Conservation (phyloP, 2,329 filamentous ascomycete species). For the Cladorrhinum sp. region DNA sequence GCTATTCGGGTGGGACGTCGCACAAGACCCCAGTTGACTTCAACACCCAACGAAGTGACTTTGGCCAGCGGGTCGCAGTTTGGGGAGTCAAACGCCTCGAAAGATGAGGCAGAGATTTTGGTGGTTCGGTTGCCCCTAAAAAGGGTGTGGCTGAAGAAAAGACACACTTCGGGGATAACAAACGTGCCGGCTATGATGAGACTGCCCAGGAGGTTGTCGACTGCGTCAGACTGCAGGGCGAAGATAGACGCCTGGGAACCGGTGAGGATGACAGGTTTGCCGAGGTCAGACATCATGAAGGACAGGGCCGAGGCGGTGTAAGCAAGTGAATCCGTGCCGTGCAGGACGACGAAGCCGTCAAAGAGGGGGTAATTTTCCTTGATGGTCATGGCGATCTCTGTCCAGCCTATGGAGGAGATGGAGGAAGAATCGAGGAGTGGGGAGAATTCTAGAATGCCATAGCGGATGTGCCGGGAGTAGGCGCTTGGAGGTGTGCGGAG, state of each 20-base stretch:
- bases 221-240: conserved; percentile 84
- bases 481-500: conserved; percentile 76
- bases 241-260: conserved; percentile 83
- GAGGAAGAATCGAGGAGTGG: conserved; percentile 85
- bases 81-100: conserved; percentile 84
- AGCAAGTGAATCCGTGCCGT: conserved; percentile 85
- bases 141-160: conserved; percentile 90
- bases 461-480: conserved; percentile 78
- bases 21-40: conserved; percentile 76
- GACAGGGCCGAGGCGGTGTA: conserved; percentile 88
- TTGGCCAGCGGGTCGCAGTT: conserved; percentile 79
- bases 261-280: conserved; percentile 87
- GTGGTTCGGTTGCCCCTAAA: conserved; percentile 86
- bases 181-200: conserved; percentile 90
- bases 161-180: conserved; percentile 85
- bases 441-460: conserved; percentile 79
- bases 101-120: conserved; percentile 82
- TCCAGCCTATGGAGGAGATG: conserved; percentile 83
- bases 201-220: conserved; percentile 84
- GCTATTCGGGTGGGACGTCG: conserved; percentile 70
- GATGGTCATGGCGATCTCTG: conserved; percentile 76
- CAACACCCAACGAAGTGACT: conserved; percentile 76
- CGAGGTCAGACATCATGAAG: conserved; percentile 89
- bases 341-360: conserved; percentile 86
- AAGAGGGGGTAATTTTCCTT: conserved; percentile 82